Evolutionary conservation across 78 protist species (phyloP), one percentile per base, ranked within the genome.

Genomic region (Speleostelium caveatum): DNA sequence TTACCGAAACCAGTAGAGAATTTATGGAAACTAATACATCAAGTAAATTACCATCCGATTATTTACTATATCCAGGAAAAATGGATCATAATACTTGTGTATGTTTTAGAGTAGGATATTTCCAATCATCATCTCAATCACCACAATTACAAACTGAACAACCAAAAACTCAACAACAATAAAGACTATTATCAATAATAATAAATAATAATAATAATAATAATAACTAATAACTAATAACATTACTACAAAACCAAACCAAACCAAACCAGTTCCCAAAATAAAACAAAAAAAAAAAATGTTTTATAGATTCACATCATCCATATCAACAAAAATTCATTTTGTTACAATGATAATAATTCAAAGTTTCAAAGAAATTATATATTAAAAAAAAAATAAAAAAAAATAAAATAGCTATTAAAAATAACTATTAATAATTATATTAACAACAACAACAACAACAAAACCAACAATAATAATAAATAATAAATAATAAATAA

Each of bases 81-180:
- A 87, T 87, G 93, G 93, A 87, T 63, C 93, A 87, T 60, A 87
- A 75, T 28, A 87, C 93, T 56, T 68, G 85, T 49, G 30, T 87
- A 22, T 66, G 79, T 35, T 49, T 87, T 65, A 76, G 51, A 74
- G 93, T 87, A 61, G 71, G 75, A 51, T 36, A 28, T 32, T 51
- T 32, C 38, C 17, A 71, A 36, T 51, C 7, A 71, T 16, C 10
- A 53, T 17, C 19, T 19, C 16, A 58, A 14, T 17, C 7, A 58
- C 7, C 7, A 58, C 7, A 58, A 58, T 5, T 19, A 41, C 38
- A 36, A 65, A 26, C 38, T 22, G 8, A 2, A 0, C 73, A 6
- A 33, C 3, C 5, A 26, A 14, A 10, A 21, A 17, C 24, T 19
- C 19, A 58, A 58, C 5, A 19, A 58, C 35, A n/a, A 16, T 4